Conservation (phyloP, 805 yeast species). For the Metschnikowia picachoensis region DNA sequence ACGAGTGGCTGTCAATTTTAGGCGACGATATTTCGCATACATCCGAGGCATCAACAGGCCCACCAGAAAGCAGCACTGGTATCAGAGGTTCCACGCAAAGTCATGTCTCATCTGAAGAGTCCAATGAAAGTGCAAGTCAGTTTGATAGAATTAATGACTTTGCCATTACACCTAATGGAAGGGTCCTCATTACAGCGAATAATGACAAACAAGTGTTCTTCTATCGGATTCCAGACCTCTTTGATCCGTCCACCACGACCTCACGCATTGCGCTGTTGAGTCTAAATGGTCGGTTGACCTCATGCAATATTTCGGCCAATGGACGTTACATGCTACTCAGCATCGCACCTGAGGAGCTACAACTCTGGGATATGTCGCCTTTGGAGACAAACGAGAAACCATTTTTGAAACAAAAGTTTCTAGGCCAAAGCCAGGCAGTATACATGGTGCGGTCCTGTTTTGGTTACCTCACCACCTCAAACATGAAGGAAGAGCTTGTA, state of each 20-base stretch:
- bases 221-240: constrained; percentile 45
- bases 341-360: constrained; percentile 70
- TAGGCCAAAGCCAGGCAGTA: constrained; percentile 69
- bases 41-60: constrained; percentile 3
- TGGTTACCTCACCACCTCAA: constrained; percentile 48
- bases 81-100: background rate
- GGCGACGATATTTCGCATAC: constrained; percentile 7
- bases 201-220: constrained; percentile 60
- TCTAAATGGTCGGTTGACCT: constrained; percentile 58
- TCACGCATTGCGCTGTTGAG: constrained; percentile 42
- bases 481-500: constrained; percentile 55
- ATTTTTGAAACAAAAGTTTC: constrained; percentile 55
- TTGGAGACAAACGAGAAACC: constrained; percentile 34
- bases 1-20: constrained; percentile 20
- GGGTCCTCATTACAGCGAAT: constrained; percentile 58
- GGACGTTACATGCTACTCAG: constrained; percentile 59
- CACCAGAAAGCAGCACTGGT: background rate
- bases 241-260: constrained; percentile 31
- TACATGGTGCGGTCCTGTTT: constrained; percentile 73
- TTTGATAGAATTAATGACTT: constrained; percentile 62
- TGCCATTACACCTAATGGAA: constrained; percentile 62
- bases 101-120: constrained; percentile 1
- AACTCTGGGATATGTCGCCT: constrained; percentile 67
- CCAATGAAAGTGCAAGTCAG: constrained; percentile 11
- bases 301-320: constrained; percentile 52